These are phyloP conservation scores for Neofusicoccum ribis DNA, from an alignment of 2,329 filamentous ascomycete species.

Conservation along the genomic window DNA sequence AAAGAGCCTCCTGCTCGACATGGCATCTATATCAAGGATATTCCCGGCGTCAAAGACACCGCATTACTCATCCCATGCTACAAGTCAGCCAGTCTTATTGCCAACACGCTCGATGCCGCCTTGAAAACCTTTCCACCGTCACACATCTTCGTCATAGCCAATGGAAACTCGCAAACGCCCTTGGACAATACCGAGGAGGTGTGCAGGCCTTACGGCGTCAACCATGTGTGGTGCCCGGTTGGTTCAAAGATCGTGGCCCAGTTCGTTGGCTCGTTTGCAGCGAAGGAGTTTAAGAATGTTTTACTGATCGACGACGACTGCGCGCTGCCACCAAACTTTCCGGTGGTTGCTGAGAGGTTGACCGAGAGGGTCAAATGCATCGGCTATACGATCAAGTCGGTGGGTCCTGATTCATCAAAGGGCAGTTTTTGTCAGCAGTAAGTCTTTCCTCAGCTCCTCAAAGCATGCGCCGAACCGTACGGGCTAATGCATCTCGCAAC, in stretches of 20 bases:
- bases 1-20: too few species aligned
- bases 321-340: conserved; percentile 49
- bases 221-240: conserved; percentile 51
- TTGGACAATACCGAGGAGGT: conserved; percentile 51
- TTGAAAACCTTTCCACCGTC: conserved; percentile 46
- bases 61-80: conserved; percentile 52
- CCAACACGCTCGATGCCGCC: conserved; percentile 45
- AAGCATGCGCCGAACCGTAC: too few species aligned
- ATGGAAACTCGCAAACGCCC: conserved; percentile 49
- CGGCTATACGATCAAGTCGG: conserved; percentile 51
- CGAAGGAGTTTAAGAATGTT: conserved; percentile 47
- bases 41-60: conserved; percentile 27
- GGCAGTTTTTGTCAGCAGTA: too few species aligned
- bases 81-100: conserved; percentile 46
- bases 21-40: too few species aligned
- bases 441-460: too few species aligned
- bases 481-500: too few species aligned
- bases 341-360: conserved; percentile 29
- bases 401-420: too few species aligned
- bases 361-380: conserved; percentile 41
- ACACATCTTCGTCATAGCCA: conserved; percentile 52
- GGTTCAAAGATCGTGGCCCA: conserved; percentile 53
- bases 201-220: conserved; percentile 46
- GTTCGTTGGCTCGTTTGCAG: conserved; percentile 51
- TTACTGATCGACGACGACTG: conserved; percentile 55